Evolutionary conservation across 78 protist species (phyloP), one percentile per base, ranked within the genome.

Genomic region (Emiliania huxleyi): DNA sequence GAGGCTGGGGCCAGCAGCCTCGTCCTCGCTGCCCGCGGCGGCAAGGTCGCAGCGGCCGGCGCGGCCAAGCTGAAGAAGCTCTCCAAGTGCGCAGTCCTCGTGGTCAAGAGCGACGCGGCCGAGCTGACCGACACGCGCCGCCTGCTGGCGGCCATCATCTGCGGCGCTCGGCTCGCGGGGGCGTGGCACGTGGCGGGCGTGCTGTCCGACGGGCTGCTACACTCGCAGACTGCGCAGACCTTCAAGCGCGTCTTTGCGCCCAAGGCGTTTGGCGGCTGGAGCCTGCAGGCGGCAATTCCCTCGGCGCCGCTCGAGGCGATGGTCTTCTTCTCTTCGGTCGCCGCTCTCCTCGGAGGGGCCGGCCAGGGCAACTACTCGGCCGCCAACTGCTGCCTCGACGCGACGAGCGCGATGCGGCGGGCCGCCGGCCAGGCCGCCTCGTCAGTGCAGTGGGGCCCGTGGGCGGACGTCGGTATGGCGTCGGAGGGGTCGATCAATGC

Each of bases 291-390:
- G 23, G 46, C 33, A 18, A 21, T 6, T 4, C 26, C 48, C 23
- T 1, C 44, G 85, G 21, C 48, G 48, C 48, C 48, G 29, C 56
- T 91, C 52, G 19, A 45, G 55, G 26, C 33, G 33, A 23, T 90
- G 1, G 91, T 94, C n/a, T 15, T 90, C 55, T 90, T 90, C 77
- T 91, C 93, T 15, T 90, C 93, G 23, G 93, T 83, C 25, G 84
- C 92, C 21, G n/a, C 94, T 3, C 1, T 40, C 44, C 52, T 94
- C 15, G 93, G 92, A 15, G 0, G 26, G 23, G 55, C 87, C 6
- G 95, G 95, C 40, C 95, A 91, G 43, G 49, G 87, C 5, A 33
- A 26, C 55, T 94, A 94, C 35, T 23, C 94, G 44, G 71, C 95
- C 0, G 95, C 91, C n/a, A 94, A 94, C 45, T 55, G 83, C 26